Evolutionary conservation across 768 basidiomycete species (phyloP).

Genomic region (Lentinus tigrinus): DNA sequence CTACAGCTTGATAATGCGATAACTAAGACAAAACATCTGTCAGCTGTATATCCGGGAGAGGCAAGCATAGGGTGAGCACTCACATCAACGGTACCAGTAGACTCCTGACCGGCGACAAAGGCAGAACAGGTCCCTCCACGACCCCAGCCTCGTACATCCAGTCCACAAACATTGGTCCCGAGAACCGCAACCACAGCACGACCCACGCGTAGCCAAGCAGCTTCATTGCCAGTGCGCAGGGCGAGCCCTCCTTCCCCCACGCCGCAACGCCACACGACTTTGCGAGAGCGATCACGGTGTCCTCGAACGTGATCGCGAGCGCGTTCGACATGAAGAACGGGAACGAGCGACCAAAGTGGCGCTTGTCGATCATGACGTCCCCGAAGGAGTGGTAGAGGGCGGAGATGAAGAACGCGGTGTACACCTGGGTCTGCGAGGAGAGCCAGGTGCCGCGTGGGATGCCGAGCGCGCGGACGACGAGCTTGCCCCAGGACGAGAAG

Average conservation of each 20-base stretch:
- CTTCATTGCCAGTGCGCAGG: not conserved
- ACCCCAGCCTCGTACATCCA: not conserved
- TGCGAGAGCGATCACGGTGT: slow-evolving; percentile 4
- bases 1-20: too few relatives aligned
- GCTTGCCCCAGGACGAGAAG: slow-evolving; percentile 11
- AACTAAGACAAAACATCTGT: too few relatives aligned
- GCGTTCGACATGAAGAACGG: slow-evolving; percentile 18
- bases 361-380: slow-evolving; percentile 17
- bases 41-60: too few relatives aligned
- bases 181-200: slow-evolving; percentile 8
- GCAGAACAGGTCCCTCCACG: not conserved
- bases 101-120: not conserved
- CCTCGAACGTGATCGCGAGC: slow-evolving; percentile 19
- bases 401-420: slow-evolving; percentile 20
- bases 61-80: slow-evolving; percentile 43
- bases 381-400: slow-evolving; percentile 17
- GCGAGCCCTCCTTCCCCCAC: not conserved
- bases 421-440: slow-evolving; percentile 20
- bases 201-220: slow-evolving; percentile 18
- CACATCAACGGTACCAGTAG: too few relatives aligned
- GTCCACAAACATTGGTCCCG: slow-evolving; percentile 4
- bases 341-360: slow-evolving; percentile 10
- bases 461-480: slow-evolving; percentile 4
- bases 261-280: not conserved
- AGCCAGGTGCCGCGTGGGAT: slow-evolving; percentile 11